Evolutionary conservation across 2,329 filamentous ascomycete species (phyloP).

Genomic region (Rhynchosporium secalis): DNA sequence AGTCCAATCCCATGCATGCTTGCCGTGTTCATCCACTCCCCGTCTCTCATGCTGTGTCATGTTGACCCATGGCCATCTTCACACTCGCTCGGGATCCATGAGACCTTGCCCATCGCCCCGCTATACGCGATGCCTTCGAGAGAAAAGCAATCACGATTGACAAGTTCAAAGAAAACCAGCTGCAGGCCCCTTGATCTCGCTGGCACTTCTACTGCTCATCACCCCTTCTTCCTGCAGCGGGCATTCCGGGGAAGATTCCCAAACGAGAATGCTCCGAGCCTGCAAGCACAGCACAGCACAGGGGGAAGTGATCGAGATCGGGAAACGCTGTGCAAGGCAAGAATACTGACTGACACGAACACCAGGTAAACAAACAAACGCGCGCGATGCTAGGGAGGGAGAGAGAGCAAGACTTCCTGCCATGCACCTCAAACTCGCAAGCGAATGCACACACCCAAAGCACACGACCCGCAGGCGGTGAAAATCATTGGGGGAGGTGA

Average conservation of each 20-base stretch:
- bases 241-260: background rate
- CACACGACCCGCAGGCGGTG: background rate
- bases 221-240: background rate
- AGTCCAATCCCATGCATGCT: background rate
- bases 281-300: background rate
- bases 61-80: slow-evolving; percentile 1
- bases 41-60: background rate
- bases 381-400: too few species aligned
- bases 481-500: too few species aligned
- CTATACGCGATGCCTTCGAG: background rate
- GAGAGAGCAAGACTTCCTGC: background rate
- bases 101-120: slow-evolving; percentile 1
- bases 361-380: background rate
- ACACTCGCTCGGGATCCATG: slow-evolving; percentile 6
- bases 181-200: slow-evolving; percentile 25
- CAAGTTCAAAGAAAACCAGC: slow-evolving; percentile 4
- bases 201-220: background rate
- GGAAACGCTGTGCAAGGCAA: background rate
- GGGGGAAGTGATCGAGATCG: background rate
- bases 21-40: background rate
- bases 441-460: background rate
- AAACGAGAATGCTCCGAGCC: background rate
- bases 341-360: background rate
- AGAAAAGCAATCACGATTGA: background rate
- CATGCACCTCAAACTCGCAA: background rate